Conservation (phyloP, 2,329 filamentous ascomycete species). For the Xenoacremonium recifei region DNA sequence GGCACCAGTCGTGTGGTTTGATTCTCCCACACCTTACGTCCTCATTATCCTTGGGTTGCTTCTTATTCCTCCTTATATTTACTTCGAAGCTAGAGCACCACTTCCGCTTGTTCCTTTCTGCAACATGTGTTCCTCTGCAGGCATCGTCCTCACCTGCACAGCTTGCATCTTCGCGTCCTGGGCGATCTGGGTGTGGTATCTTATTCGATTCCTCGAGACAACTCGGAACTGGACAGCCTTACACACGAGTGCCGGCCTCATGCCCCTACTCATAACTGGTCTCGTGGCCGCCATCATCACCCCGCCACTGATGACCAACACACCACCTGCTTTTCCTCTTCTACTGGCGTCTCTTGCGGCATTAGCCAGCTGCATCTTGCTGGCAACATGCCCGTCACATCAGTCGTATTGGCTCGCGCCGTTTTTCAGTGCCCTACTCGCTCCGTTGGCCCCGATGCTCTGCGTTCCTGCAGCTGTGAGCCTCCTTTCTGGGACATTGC, state of each 20-base stretch:
- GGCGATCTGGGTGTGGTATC: constrained; percentile 25
- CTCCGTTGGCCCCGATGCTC: constrained; percentile 23
- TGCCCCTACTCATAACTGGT: constrained; percentile 20
- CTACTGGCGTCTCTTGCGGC: constrained; percentile 15
- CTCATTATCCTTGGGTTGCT: constrained; percentile 17
- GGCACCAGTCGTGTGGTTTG: constrained; percentile 17
- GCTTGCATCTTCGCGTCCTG: constrained; percentile 20
- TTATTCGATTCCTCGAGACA: constrained; percentile 20
- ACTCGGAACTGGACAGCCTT: constrained; percentile 21
- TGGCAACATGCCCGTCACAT: constrained; percentile 17
- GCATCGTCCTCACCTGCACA: constrained; percentile 15
- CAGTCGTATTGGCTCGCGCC: constrained; percentile 24
- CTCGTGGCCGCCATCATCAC: constrained; percentile 21
- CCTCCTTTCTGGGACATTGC: constrained; percentile 17
- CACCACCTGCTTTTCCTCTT: too few relatives aligned
- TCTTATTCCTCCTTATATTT: constrained; percentile 11
- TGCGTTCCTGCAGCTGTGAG: constrained; percentile 18
- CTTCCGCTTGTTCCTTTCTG: constrained; percentile 23
- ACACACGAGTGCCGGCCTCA: constrained; percentile 17
- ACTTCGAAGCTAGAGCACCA: constrained; percentile 17
- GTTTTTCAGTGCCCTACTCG: constrained; percentile 24
- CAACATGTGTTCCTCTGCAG: constrained; percentile 16
- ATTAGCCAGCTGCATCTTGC: too few relatives aligned
- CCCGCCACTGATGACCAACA: too few relatives aligned
- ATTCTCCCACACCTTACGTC: constrained; percentile 14